phyloP scores from a whole-genome alignment of 2,329 filamentous ascomycete species.

The Nemania sp. region DNA sequence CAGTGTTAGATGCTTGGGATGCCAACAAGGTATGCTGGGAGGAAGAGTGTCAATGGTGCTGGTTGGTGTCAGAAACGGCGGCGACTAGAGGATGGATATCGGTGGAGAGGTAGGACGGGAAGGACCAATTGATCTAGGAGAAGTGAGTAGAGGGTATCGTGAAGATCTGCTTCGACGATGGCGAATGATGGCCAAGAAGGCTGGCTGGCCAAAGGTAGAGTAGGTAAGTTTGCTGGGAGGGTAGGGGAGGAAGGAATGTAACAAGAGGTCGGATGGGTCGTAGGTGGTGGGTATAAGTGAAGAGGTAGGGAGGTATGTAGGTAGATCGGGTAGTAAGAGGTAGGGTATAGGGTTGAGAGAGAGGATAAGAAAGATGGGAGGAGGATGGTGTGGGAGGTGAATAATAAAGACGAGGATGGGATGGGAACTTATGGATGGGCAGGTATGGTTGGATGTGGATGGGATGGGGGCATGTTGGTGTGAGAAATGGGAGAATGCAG shows the following conservation, averaged over 20 bases:
- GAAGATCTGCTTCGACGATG: constrained; percentile 30
- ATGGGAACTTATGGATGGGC: constrained; percentile 43
- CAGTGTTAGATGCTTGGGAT: constrained; percentile 44
- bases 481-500: constrained; percentile 46
- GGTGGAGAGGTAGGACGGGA: constrained; percentile 22
- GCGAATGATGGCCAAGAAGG: constrained; percentile 15
- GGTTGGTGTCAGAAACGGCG: constrained; percentile 23
- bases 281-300: constrained; percentile 31
- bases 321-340: not conserved
- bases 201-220: constrained; percentile 15
- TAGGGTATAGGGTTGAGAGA: constrained; percentile 4
- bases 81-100: constrained; percentile 28
- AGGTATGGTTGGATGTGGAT: constrained; percentile 41
- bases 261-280: constrained; percentile 14
- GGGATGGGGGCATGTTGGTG: constrained; percentile 48
- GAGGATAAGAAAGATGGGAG: constrained; percentile 33
- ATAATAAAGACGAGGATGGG: constrained; percentile 43
- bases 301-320: constrained; percentile 22
- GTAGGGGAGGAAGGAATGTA: constrained; percentile 15
- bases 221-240: constrained; percentile 14
- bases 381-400: constrained; percentile 44
- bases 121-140: constrained; percentile 44
- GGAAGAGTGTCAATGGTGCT: constrained; percentile 37
- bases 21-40: constrained; percentile 31
- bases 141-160: constrained; percentile 41